Conservation (phyloP, 2,329 filamentous ascomycete genomes). For the Penicillium sp. region DNA sequence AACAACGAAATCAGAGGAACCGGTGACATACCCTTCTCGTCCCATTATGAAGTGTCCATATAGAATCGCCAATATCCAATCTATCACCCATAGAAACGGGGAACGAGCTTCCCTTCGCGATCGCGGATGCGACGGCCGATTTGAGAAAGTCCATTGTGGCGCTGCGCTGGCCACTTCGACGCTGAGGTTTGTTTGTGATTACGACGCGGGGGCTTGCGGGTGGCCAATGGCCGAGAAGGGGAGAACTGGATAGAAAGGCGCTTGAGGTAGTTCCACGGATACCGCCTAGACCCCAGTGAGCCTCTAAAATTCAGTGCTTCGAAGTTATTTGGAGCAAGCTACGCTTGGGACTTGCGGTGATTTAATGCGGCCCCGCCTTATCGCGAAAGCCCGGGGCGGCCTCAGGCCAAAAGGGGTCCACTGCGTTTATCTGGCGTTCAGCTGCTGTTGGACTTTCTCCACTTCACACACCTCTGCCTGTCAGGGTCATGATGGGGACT, state of each 20-base stretch:
- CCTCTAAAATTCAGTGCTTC: not conserved
- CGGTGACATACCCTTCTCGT: constrained; percentile 73
- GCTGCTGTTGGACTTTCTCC: not conserved
- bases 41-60: constrained; percentile 96
- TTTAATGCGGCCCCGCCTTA: constrained; percentile 11
- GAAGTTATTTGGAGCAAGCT: not conserved
- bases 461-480: not conserved
- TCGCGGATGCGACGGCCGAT: constrained; percentile 94
- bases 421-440: constrained; percentile 4
- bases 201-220: constrained; percentile 4
- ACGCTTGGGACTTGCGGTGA: constrained; percentile 1
- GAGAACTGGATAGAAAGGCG: not conserved
- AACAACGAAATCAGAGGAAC: not conserved
- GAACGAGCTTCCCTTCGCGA: constrained; percentile 90
- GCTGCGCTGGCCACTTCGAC: constrained; percentile 16
- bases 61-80: constrained; percentile 88
- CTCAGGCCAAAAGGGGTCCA: constrained; percentile 10
- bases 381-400: constrained; percentile 3
- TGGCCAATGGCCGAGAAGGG: constrained; percentile 1
- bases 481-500: not conserved
- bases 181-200: constrained; percentile 12
- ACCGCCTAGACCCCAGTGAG: not conserved
- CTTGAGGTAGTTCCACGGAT: not conserved
- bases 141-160: constrained; percentile 90
- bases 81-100: constrained; percentile 91